These are phyloP conservation scores for Posidonia australis DNA, from an alignment of 106 monocot genomes.

Conservation along the genomic window DNA sequence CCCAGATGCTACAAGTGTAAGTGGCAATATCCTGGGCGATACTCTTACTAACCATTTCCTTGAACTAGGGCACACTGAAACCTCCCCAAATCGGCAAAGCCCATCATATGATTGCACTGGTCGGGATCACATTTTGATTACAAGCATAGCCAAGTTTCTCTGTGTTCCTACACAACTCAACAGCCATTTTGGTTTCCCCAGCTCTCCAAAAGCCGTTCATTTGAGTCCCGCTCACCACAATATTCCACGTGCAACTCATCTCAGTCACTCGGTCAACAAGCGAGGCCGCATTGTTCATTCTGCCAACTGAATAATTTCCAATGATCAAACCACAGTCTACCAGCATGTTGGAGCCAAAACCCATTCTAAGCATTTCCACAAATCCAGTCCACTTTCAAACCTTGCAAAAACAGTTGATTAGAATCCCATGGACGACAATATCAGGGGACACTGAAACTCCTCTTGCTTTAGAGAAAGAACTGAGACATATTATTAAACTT, in stretches of 20 bases:
- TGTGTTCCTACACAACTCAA: constrained; percentile 6
- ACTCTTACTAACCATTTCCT: constrained; percentile 8
- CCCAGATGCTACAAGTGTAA: constrained; percentile 12
- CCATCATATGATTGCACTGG: constrained; percentile 9
- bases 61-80: neutral
- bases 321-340: constrained; percentile 10
- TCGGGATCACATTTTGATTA: constrained; percentile 13
- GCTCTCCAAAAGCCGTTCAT: constrained; percentile 9
- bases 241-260: constrained; percentile 6
- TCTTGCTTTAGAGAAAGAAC: neutral
- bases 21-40: constrained; percentile 2
- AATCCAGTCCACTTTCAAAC: constrained; percentile 12
- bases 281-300: constrained; percentile 6
- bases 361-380: constrained; percentile 7
- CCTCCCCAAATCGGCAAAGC: neutral
- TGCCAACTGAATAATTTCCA: constrained; percentile 8
- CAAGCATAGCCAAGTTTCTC: neutral
- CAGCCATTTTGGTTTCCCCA: neutral
- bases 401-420: constrained; percentile 3
- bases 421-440: neutral
- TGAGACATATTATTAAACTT: neutral
- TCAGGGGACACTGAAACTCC: neutral
- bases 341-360: neutral
- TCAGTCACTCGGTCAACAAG: constrained; percentile 17
- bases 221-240: constrained; percentile 1